Evolutionary conservation across 768 basidiomycete species (phyloP).

Genomic region (Auricularia heimuer): DNA sequence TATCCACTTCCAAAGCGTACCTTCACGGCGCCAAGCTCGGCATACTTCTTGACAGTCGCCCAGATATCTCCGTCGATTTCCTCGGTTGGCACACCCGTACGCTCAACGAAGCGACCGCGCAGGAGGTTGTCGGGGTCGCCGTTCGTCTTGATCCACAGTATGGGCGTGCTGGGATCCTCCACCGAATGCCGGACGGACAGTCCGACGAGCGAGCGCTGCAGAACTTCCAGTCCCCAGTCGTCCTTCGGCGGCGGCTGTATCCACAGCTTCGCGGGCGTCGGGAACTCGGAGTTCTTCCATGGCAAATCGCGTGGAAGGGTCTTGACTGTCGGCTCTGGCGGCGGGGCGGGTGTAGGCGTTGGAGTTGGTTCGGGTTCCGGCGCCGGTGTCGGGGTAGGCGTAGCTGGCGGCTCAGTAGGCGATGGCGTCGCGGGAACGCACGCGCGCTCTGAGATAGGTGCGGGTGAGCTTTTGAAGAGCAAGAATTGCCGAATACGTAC

Average conservation of each 20-base stretch:
- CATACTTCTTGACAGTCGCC: background rate
- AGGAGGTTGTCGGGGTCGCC: background rate
- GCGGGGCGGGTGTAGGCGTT: background rate
- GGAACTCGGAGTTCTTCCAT: background rate
- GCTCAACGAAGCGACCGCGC: background rate
- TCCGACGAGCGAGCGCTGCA: background rate
- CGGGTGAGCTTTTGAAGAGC: too few relatives aligned
- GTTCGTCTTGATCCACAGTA: background rate
- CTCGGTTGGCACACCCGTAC: background rate
- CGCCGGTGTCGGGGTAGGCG: background rate
- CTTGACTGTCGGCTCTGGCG: background rate
- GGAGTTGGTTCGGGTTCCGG: background rate
- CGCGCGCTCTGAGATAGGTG: too few relatives aligned
- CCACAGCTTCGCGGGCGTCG: background rate
- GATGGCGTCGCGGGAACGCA: too few relatives aligned
- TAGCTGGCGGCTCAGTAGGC: background rate
- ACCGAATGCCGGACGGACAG: background rate
- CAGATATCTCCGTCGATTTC: background rate
- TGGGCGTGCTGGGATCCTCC: background rate
- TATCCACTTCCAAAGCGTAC: background rate
- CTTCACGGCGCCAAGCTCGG: background rate
- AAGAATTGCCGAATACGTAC: too few relatives aligned
- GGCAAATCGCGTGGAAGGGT: background rate
- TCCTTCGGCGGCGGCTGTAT: background rate
- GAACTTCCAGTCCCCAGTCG: background rate